Conservation (phyloP, 2,329 filamentous ascomycete genomes). For the Macrophomina tecta region DNA sequence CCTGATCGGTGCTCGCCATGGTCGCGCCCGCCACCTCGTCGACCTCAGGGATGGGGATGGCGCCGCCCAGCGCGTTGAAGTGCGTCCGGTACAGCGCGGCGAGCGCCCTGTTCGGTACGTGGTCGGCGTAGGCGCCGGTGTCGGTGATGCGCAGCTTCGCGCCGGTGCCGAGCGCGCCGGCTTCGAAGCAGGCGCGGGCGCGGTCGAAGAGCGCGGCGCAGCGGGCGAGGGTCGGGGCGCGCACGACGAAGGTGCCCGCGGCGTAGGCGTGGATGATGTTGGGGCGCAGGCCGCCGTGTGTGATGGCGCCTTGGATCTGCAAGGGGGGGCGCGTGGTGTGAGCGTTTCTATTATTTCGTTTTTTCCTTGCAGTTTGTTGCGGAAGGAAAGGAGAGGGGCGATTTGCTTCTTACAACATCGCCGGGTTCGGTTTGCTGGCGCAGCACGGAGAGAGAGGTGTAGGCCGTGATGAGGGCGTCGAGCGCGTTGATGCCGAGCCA, state of each 20-base stretch:
- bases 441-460: constrained; percentile 41
- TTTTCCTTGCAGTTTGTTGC: too few relatives aligned
- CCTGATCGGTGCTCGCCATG: constrained; percentile 66
- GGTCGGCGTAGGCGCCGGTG: constrained; percentile 58
- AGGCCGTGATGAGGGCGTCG: constrained; percentile 36
- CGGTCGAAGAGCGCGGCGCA: constrained; percentile 40
- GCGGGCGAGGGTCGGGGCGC: constrained; percentile 39
- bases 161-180: constrained; percentile 57
- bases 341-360: too few relatives aligned
- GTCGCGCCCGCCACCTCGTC: constrained; percentile 52
- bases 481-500: constrained; percentile 43
- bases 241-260: constrained; percentile 45
- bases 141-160: constrained; percentile 54
- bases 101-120: constrained; percentile 60
- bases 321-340: too few relatives aligned
- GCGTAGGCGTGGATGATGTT: constrained; percentile 51
- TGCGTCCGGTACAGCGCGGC: constrained; percentile 35
- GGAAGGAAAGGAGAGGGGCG: too few relatives aligned
- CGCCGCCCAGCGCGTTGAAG: constrained; percentile 42
- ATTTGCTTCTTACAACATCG: constrained; percentile 37
- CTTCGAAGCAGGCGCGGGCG: constrained; percentile 53
- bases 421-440: constrained; percentile 48
- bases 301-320: constrained; percentile 40
- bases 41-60: constrained; percentile 46
- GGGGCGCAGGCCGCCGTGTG: constrained; percentile 38